Conservation (phyloP, 1,284 basidiomycete genomes). For the Athelia sp. region DNA sequence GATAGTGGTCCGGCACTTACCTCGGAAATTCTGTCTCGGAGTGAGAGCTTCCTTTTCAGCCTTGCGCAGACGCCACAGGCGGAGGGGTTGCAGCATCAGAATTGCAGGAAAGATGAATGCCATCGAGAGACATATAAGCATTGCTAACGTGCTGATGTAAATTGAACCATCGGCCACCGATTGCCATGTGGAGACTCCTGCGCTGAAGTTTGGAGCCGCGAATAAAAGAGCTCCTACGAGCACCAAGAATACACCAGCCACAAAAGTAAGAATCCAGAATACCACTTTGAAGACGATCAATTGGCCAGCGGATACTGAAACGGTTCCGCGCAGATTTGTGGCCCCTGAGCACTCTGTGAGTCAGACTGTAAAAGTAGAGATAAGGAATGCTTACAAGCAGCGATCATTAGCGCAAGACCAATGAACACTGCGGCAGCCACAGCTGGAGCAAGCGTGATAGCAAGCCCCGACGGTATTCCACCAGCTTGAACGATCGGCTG, state of each 20-base stretch:
- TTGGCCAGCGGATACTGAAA: slow-evolving; percentile 58
- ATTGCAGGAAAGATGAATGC: slow-evolving; percentile 69
- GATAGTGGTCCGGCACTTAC: slow-evolving; percentile 32
- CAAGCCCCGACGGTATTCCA: slow-evolving; percentile 55
- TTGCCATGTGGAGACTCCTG: slow-evolving; percentile 31
- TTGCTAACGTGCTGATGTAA: slow-evolving; percentile 60
- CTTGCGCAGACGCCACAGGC: slow-evolving; percentile 50
- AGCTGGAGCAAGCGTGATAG: slow-evolving; percentile 63
- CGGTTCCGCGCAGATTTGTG: slow-evolving; percentile 45
- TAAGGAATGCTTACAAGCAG: slow-evolving; percentile 46
- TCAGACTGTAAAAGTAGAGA: slow-evolving; percentile 2
- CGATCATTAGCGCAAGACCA: slow-evolving; percentile 41
- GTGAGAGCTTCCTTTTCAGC: slow-evolving; percentile 58
- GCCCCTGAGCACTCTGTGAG: slow-evolving; percentile 30
- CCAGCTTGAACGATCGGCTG: slow-evolving; percentile 42
- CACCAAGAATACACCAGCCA: slow-evolving; percentile 59
- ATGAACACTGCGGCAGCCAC: slow-evolving; percentile 56
- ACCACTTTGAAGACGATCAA: slow-evolving; percentile 61
- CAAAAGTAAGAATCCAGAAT: slow-evolving; percentile 56
- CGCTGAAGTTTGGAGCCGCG: slow-evolving; percentile 52
- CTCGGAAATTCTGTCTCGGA: slow-evolving; percentile 74
- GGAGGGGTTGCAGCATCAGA: slow-evolving; percentile 63
- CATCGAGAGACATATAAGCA: slow-evolving; percentile 61
- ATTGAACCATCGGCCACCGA: slow-evolving; percentile 66
- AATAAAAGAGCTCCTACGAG: slow-evolving; percentile 64